These are phyloP conservation scores for Coniochaeta hoffmannii DNA, from an alignment of 2,329 filamentous ascomycete species.

Conservation along the genomic window DNA sequence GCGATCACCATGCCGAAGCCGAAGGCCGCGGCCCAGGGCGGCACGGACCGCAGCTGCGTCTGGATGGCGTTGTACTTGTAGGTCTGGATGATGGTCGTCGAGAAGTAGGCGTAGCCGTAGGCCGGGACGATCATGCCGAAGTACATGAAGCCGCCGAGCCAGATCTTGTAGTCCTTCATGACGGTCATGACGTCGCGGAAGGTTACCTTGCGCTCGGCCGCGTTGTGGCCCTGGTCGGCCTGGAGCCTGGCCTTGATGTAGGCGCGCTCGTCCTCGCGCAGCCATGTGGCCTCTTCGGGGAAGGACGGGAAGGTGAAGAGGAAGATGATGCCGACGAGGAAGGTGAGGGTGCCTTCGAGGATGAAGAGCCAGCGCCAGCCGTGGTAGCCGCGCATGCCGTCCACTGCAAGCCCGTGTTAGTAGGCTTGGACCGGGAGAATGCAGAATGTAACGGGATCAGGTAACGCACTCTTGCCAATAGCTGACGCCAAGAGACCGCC, in stretches of 20 bases:
- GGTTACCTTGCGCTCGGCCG: constrained; percentile 53
- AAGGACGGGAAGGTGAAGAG: constrained; percentile 68
- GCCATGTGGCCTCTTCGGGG: constrained; percentile 46
- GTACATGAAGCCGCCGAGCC: constrained; percentile 73
- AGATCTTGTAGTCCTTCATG: constrained; percentile 67
- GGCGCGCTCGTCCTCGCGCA: constrained; percentile 59
- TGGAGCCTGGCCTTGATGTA: constrained; percentile 61
- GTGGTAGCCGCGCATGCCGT: constrained; percentile 56
- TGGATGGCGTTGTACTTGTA: constrained; percentile 55
- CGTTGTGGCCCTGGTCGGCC: constrained; percentile 61
- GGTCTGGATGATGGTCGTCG: constrained; percentile 61
- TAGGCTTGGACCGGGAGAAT: not conserved
- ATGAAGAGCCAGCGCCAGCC: constrained; percentile 86
- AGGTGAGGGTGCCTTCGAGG: constrained; percentile 61
- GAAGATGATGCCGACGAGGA: constrained; percentile 52
- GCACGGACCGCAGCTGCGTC: constrained; percentile 51
- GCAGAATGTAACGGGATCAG: not conserved
- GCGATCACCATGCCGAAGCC: constrained; percentile 72
- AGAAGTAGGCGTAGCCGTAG: constrained; percentile 73
- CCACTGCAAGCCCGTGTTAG: constrained; percentile 37
- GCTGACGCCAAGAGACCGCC: constrained; percentile 78
- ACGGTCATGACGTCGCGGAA: constrained; percentile 51
- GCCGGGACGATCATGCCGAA: constrained; percentile 72
- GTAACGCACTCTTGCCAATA: constrained; percentile 62
- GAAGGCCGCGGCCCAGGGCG: constrained; percentile 63